Evolutionary conservation across 2,329 filamentous ascomycete species (phyloP).

Genomic region (Diplocarpon rosae): DNA sequence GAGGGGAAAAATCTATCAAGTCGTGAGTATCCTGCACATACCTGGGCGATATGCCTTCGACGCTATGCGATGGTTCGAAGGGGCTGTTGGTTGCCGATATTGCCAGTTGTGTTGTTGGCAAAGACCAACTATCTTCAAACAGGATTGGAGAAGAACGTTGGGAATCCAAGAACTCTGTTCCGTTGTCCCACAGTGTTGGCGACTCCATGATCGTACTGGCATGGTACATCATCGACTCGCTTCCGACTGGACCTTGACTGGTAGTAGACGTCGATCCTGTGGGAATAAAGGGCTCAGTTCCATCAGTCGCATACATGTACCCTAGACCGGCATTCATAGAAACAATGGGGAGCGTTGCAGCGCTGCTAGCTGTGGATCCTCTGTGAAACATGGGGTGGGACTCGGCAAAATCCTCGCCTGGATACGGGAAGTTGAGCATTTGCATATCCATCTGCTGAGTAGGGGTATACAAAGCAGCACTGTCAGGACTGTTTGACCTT

Average conservation of each 20-base stretch:
- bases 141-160: conserved; percentile 22
- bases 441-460: conserved; percentile 24
- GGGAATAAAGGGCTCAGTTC: conserved; percentile 18
- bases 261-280: conserved; percentile 15
- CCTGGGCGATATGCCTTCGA: conserved; percentile 24
- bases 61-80: conserved; percentile 22
- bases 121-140: conserved; percentile 20
- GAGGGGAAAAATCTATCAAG: conserved; percentile 23
- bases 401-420: conserved; percentile 20
- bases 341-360: conserved; percentile 13
- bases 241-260: conserved; percentile 15
- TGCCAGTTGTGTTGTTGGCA: conserved; percentile 17
- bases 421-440: conserved; percentile 21
- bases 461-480: conserved; percentile 22
- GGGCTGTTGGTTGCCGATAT: conserved; percentile 20
- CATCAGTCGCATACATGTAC: conserved; percentile 17
- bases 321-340: conserved; percentile 17
- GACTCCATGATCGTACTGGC: conserved; percentile 15
- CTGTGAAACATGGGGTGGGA: conserved; percentile 18
- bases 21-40: conserved; percentile 24
- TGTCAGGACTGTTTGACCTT: conserved; percentile 25
- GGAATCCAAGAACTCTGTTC: conserved; percentile 19
- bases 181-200: conserved; percentile 21
- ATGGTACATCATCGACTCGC: conserved; percentile 20
- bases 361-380: conserved; percentile 14